Evolutionary conservation across 1,284 basidiomycete species (phyloP).

Genomic region (Cystobasidiaceae sp.): DNA sequence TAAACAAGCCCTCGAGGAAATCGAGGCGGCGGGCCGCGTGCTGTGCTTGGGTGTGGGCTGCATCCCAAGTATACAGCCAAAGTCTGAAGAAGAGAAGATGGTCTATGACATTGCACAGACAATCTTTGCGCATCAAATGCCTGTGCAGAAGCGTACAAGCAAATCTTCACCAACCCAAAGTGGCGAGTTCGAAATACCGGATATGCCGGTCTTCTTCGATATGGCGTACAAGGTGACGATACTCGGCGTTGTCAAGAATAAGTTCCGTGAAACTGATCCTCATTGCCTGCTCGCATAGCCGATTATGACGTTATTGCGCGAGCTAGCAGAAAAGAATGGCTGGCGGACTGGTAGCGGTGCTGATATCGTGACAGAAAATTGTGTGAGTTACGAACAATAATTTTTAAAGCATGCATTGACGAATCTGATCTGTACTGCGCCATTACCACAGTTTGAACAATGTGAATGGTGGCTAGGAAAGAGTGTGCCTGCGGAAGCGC

Average conservation of each 20-base stretch:
- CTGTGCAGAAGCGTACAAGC: background rate
- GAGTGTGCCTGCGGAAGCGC: background rate
- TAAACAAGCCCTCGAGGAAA: background rate
- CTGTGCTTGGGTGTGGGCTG: conserved; percentile 6
- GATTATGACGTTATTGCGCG: conserved; percentile 5
- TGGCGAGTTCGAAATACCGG: background rate
- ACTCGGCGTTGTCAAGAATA: background rate
- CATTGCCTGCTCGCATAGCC: background rate
- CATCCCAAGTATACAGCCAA: conserved; percentile 7
- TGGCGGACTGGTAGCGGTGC: conserved; percentile 12
- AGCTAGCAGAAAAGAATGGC: conserved; percentile 1
- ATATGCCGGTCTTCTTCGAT: conserved; percentile 13
- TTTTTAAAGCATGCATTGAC: background rate
- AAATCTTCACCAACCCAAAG: background rate
- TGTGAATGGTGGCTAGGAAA: conserved; percentile 5
- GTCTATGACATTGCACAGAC: conserved; percentile 8
- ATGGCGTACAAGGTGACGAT: conserved; percentile 15
- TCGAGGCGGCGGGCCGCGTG: background rate
- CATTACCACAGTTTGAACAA: conserved; percentile 13
- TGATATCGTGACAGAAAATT: conserved; percentile 15
- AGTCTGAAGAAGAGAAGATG: conserved; percentile 10
- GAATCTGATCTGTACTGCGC: background rate
- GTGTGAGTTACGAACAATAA: background rate
- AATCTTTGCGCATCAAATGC: conserved; percentile 4
- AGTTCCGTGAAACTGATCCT: background rate